Conservation (phyloP, 768 basidiomycete species). For the Xanthoconium stramineum region DNA sequence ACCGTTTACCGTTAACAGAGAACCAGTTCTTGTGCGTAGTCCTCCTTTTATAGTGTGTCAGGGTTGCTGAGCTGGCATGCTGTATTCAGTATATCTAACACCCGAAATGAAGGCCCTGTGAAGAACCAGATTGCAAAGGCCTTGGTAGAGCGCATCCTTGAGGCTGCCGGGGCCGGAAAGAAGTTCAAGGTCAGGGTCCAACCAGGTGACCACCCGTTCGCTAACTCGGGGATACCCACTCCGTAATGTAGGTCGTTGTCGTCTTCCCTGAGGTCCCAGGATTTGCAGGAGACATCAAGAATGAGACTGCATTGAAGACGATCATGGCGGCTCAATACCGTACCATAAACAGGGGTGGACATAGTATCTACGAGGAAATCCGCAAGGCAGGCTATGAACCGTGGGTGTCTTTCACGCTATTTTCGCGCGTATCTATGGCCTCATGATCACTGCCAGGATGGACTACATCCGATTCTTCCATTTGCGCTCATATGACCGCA, state of each 20-base stretch:
- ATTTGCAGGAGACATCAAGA: conserved; percentile 81
- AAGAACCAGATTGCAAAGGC: conserved; percentile 83
- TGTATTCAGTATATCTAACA: conserved; percentile 67
- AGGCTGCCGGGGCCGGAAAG: conserved; percentile 62
- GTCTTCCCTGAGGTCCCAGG: conserved; percentile 90
- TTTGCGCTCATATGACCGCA: conserved; percentile 85
- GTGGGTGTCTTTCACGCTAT: conserved; percentile 38
- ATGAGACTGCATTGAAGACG: conserved; percentile 58
- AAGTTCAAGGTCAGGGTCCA: conserved; percentile 74
- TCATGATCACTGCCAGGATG: conserved; percentile 39
- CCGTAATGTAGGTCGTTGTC: conserved; percentile 63
- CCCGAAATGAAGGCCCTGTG: conserved; percentile 59
- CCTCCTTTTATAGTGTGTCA: background rate
- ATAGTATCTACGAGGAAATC: conserved; percentile 82
- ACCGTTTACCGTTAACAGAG: conserved; percentile 35
- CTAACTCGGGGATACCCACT: background rate
- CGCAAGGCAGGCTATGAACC: conserved; percentile 76
- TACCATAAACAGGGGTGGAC: conserved; percentile 86
- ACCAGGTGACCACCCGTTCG: background rate
- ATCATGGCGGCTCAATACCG: conserved; percentile 90
- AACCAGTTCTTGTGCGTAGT: conserved; percentile 83
- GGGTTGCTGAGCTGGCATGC: conserved; percentile 4
- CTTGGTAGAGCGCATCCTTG: conserved; percentile 78
- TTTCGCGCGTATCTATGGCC: background rate
- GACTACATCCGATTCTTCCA: conserved; percentile 93